Conservation (phyloP, 148 eudicot species). For the Pouteria glomerata region DNA sequence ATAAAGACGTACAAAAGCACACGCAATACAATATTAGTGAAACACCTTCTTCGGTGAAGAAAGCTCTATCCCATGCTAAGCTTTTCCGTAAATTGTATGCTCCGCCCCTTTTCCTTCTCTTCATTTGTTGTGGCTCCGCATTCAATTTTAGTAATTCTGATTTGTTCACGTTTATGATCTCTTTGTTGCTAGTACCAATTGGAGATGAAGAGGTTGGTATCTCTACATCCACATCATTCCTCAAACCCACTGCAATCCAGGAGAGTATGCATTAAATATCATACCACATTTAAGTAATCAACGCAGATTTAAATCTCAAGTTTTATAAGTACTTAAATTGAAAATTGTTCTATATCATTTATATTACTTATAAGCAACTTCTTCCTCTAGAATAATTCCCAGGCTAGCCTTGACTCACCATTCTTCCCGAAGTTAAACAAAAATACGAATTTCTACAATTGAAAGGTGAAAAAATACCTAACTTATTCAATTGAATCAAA, state of each 20-base stretch:
- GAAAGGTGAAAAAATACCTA: not conserved
- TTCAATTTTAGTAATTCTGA: slow-evolving; percentile 38
- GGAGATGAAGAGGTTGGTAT: slow-evolving; percentile 27
- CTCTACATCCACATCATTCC: slow-evolving; percentile 12
- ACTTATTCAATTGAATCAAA: not conserved
- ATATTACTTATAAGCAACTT: not conserved
- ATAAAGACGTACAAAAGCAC: not conserved
- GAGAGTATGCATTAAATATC: not conserved
- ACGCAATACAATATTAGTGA: slow-evolving; percentile 1
- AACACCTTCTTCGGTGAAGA: slow-evolving; percentile 88
- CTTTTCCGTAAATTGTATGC: slow-evolving; percentile 83
- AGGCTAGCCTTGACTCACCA: not conserved
- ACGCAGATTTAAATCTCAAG: not conserved
- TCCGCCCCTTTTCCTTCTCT: slow-evolving; percentile 60
- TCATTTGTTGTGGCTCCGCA: slow-evolving; percentile 72
- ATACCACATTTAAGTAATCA: not conserved
- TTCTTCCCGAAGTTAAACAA: not conserved
- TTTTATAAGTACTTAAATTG: no score
- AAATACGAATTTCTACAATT: not conserved
- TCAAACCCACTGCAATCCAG: slow-evolving; percentile 27
- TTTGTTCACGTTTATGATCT: slow-evolving; percentile 44
- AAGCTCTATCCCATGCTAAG: slow-evolving; percentile 96
- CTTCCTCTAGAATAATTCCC: not conserved
- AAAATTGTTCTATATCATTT: not conserved
- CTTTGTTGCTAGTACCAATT: slow-evolving; percentile 41